These are phyloP conservation scores for Lipomyces spencermartinsiae DNA, from an alignment of 805 yeast genomes.

Conservation along the genomic window DNA sequence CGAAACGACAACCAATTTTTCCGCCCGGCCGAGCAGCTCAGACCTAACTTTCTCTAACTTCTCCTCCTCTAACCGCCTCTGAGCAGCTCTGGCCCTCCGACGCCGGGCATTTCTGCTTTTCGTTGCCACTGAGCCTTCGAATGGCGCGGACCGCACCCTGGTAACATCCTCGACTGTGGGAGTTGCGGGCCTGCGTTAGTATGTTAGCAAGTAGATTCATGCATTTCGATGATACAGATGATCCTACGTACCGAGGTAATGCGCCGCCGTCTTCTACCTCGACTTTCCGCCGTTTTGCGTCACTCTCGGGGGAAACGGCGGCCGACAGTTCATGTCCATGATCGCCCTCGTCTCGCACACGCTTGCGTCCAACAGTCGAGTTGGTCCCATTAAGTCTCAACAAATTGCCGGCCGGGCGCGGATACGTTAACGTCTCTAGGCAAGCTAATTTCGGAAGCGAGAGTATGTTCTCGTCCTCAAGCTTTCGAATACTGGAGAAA, in stretches of 20 bases:
- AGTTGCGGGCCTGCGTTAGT: neutral
- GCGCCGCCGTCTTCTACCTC: neutral
- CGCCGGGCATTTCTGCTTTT: slow-evolving; percentile 12
- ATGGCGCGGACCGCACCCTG: neutral
- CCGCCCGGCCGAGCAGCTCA: neutral
- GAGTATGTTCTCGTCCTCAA: neutral
- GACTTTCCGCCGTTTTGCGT: neutral
- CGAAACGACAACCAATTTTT: neutral
- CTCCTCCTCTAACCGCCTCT: neutral
- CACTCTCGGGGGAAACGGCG: neutral
- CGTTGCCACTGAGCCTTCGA: slow-evolving; percentile 5
- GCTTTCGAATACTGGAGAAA: neutral
- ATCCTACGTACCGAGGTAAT: neutral
- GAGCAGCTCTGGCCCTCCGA: slow-evolving; percentile 7
- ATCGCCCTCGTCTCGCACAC: neutral
- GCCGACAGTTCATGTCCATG: neutral
- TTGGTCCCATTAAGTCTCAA: neutral
- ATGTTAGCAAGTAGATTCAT: neutral
- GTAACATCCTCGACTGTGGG: neutral
- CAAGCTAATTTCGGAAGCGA: neutral
- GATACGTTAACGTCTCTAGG: neutral
- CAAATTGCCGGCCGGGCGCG: neutral
- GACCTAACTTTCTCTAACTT: neutral
- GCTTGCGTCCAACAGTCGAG: neutral
- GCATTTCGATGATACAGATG: neutral